Evolutionary conservation across 2,329 filamentous ascomycete species (phyloP), one percentile per base, ranked within the genome.

Genomic region (Epichloe glyceriae): DNA sequence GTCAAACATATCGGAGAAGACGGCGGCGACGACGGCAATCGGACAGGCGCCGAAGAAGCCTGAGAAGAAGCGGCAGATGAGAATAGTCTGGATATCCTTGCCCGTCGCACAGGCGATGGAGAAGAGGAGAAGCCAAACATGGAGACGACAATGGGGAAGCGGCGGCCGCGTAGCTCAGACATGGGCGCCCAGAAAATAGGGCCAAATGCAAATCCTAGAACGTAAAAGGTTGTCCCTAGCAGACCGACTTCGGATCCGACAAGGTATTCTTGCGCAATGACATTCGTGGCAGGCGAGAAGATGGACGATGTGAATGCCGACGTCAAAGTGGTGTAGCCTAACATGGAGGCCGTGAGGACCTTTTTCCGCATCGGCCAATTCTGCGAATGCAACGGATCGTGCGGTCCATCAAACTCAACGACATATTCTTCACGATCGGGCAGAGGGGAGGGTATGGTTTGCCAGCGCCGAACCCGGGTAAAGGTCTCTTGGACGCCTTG

Each of bases 301-400:
- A 89, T 81, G 65, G 79, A 83, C n/a, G 80, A 84, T 0, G 83
- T 80, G 60, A 90, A 90, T 4, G 85, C 78, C 0, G 84, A 72
- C 2, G 79, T 78, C 59, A 89, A 71, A 17, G 86, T 88, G 14
- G 84, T 87, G 60, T 82, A 89, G 15, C 82, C 85, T 41, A 90
- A 70, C 59, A 88, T 82, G 40, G 74, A 73, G 19, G 81, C 79
- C 0, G 83, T 86, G 4, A 78, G 58, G 39, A 88, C 47, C 80
- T 95, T 95, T 72, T 86, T 90, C 62, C 71, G 78, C 50, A 86
- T 61, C 0, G 85, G 76, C 89, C 89, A 95, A 64, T 95, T 95
- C 69, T 91, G 86, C 1, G 88, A 85, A 66, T 95, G 88, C 53
- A 90, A 62, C 2, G 88, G 88, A 60, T 95, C 89, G 56, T 89